These are phyloP conservation scores for Teratosphaeria zuluensis DNA, from an alignment of 2,329 filamentous ascomycete genomes.

Conservation along the genomic window DNA sequence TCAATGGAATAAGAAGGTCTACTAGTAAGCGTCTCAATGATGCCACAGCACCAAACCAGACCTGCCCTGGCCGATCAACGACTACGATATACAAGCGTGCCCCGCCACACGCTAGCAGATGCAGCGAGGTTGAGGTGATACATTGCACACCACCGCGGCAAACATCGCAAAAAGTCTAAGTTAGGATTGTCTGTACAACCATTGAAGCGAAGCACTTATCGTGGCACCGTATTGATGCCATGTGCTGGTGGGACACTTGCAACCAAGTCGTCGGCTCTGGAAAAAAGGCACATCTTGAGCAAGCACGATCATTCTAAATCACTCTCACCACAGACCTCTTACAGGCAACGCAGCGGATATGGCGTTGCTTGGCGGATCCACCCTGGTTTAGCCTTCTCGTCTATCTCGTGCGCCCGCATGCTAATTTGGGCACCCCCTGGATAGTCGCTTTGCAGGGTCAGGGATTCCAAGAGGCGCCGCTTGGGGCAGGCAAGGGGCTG, in stretches of 20 bases:
- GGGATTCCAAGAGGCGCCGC: not conserved
- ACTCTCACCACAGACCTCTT: not conserved
- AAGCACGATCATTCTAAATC: not conserved
- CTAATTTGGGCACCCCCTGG: not conserved
- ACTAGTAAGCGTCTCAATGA: not conserved
- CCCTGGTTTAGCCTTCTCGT: not conserved
- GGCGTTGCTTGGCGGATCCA: not conserved
- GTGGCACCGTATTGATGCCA: not conserved
- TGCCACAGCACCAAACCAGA: not conserved
- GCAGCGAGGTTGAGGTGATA: not conserved
- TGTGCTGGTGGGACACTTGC: not conserved
- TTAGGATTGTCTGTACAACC: not conserved
- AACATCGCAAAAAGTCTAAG: constrained; percentile 4
- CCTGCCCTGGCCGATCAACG: not conserved
- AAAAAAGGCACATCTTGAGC: not conserved
- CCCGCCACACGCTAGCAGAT: not conserved
- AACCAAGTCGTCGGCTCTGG: not conserved
- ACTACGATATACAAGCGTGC: not conserved
- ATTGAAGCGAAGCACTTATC: not conserved
- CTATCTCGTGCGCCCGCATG: not conserved
- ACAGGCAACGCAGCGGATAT: not conserved
- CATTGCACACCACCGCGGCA: not conserved
- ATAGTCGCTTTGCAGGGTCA: not conserved
- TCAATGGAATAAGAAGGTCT: not conserved
- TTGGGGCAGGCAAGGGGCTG: not conserved